phyloP scores from a whole-genome alignment of 805 yeast genomes.

The Wickerhamomyces bovis region DNA sequence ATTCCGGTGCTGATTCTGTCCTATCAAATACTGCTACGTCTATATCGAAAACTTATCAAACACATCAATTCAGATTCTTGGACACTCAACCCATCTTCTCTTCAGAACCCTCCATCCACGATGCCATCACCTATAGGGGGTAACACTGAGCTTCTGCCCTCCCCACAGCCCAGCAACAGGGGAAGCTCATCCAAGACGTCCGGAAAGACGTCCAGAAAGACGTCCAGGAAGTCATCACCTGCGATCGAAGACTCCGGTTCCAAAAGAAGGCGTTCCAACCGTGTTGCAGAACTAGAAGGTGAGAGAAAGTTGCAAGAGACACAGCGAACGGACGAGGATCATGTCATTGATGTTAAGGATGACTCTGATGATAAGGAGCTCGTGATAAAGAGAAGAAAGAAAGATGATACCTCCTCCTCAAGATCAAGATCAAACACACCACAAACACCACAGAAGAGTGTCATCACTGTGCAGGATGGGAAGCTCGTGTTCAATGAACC shows the following conservation, averaged over 20 bases:
- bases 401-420: neutral
- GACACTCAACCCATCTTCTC: too few relatives aligned
- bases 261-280: conserved; percentile 7
- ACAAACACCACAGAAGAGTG: neutral
- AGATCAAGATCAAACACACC: neutral
- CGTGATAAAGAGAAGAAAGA: conserved; percentile 7
- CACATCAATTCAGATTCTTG: neutral
- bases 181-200: conserved; percentile 2
- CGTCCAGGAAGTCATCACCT: neutral
- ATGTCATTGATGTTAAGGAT: neutral
- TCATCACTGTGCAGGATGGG: conserved; percentile 1
- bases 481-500: conserved; percentile 43
- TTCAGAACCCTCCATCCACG: neutral
- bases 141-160: neutral
- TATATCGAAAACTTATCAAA: neutral
- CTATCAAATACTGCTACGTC: neutral
- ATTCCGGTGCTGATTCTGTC: neutral
- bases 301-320: neutral
- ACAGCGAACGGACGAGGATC: neutral
- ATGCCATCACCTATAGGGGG: neutral
- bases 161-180: neutral
- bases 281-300: conserved; percentile 1
- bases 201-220: neutral
- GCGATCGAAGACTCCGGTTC: neutral
- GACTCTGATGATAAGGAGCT: neutral